Base-by-base conservation (phyloP, 495 filamentous ascomycete genomes). In the Cenococcum geophilum region DNA sequence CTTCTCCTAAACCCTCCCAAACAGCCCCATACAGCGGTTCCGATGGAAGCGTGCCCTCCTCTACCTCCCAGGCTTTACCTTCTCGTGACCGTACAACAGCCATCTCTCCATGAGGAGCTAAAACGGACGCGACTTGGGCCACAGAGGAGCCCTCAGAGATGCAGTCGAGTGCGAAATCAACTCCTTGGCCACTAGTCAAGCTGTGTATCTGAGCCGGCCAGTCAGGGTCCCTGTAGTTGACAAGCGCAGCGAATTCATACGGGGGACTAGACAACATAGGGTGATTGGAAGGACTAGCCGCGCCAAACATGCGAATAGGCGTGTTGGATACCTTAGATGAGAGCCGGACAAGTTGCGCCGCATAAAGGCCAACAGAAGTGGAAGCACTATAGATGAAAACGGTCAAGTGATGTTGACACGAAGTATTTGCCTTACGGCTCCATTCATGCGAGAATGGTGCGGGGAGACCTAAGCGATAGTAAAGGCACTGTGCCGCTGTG, bases 141-240 rank as follows among this genome's bases (percentile, higher is more conserved):
- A 67, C 68, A 0, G 68, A 62, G 16, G 57, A 49, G 22, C 71
- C 73, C 51, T 77, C 73, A 4, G 75, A 76, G n/a, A 77, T 74
- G 51, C 75, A 73, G 57, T 77, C 76, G 37, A 72, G 66, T 2
- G 68, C 70, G 49, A 59, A 72, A n/a, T 74, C 61, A 4, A 71
- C 62, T 18, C 67, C 64, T 20, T 22, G n/a, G 32, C 62, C 60
- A 60, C 57, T 64, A 2, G 63, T 61, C 10, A 69, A 73, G 23
- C 71, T 70, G 40, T 76, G 75, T 3, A 83, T 65, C 64, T 82
- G 73, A 61, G 76, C 74, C 37, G 72, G 68, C 80, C 82, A 85
- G 47, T 80, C 75, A 22, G 61, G 20, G 59, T 80, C 77, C 62
- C 79, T 82, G 71, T 86, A 86, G 61, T 83, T 79, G 47, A 86